Evolutionary conservation across 106 monocot species (phyloP), one percentile per base, ranked within the genome.

Genomic region (Acorus calamus): DNA sequence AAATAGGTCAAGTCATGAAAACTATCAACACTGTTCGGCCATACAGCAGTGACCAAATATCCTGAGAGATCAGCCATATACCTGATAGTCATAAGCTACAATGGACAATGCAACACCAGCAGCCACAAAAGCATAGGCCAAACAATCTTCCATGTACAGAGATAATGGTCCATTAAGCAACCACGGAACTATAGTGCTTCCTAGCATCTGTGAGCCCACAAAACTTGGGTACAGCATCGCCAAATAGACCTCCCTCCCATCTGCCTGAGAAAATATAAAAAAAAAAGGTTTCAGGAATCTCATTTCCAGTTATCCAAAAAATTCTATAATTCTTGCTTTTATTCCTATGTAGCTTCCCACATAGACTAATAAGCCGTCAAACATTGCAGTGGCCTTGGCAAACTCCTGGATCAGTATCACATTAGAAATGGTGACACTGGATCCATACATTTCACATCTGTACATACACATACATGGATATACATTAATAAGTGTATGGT

Each of bases 1-100:
- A 14, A 42, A 42, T 42, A 53, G 46, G 14, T 61, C 13, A 10
- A 9, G 42, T 13, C 8, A 8, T 7, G 2, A 59, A n/a, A 46
- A 56, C 11, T n/a, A 42, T 2, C 46, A 8, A 4, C 8, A 57
- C 48, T 52, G 10, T 7, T 67, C 46, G n/a, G n/a, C n/a, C n/a
- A n/a, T n/a, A n/a, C n/a, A 59, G 42, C 14, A 53, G 5, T 44
- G 65, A 4, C 9, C 7, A 9, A 44, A 50, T 46, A 47, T 6
- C 9, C 44, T 42, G 0, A 10, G 5, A 6, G 50, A 55, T 44
- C 42, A 52, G 5, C 44, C 41, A 42, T 60, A 2, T 81, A 81
- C 96, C 96, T 96, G 96, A 80, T 96, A 96, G 73, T 96, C 96
- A 78, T 85, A 91, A 72, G 90, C 87, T 43, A 83, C 68, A 56